Percentiles rank a stretch among this genome's conserved stretches.
Evolutionary conservation across 2,329 filamentous ascomycete genomes (phyloP).

Genomic region (Ilyonectria robusta): DNA sequence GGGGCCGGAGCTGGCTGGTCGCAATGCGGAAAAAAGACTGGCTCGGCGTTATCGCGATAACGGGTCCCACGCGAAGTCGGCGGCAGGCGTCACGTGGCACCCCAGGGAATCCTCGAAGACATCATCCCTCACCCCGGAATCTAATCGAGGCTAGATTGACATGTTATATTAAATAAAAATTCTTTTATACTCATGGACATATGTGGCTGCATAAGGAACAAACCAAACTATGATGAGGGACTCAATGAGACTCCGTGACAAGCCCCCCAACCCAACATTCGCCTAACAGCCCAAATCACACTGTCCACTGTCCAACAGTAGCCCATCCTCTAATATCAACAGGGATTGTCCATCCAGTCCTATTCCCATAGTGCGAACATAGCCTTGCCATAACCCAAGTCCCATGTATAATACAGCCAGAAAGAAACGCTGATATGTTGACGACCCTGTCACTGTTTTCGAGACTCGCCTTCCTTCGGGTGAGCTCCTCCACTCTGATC

Average conservation of each 20-base stretch:
- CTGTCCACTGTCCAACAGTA: not conserved
- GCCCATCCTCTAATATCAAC: not conserved
- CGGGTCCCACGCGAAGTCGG: slow-evolving; percentile 13
- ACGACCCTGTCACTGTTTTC: slow-evolving; percentile 39
- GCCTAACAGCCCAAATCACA: slow-evolving; percentile 6
- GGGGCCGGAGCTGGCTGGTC: slow-evolving; percentile 19
- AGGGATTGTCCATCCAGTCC: not conserved
- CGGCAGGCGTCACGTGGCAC: slow-evolving; percentile 23
- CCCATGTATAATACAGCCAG: slow-evolving; percentile 14
- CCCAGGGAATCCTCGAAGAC: not conserved
- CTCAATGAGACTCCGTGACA: not conserved
- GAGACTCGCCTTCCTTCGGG: slow-evolving; percentile 46
- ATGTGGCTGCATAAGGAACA: not conserved
- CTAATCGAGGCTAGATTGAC: not conserved
- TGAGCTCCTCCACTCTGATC: slow-evolving; percentile 66
- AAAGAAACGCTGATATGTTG: slow-evolving; percentile 15
- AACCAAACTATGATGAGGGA: not conserved
- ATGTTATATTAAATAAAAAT: not conserved
- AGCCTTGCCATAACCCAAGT: not conserved
- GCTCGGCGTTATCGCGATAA: slow-evolving; percentile 42
- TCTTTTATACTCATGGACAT: not conserved
- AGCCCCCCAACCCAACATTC: slow-evolving; percentile 5
- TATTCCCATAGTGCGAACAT: slow-evolving; percentile 7
- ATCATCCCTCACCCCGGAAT: not conserved
- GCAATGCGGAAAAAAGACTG: slow-evolving; percentile 40